Base-by-base conservation (phyloP, 305 asterid genomes). In the Fraxinus sp. region DNA sequence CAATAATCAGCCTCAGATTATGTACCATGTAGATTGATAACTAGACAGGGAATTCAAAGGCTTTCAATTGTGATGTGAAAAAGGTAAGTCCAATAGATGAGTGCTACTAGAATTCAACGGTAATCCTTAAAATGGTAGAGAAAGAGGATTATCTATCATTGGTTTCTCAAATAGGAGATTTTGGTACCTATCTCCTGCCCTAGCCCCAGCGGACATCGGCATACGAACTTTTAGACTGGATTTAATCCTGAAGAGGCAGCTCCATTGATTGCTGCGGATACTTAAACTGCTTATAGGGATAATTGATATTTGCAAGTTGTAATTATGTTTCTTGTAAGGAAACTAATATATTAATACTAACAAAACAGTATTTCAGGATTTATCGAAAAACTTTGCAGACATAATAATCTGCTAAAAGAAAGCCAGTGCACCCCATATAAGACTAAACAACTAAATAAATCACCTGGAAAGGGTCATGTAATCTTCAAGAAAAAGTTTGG, bases 211-310 rank as follows among this genome's bases (percentile, higher is more conserved):
- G 8, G 62, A 52, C 22, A 16, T 49, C 62, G 20, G 22, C 22
- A 1, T 49, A 3, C 1, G 1, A 49, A 49, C 22, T 49, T 49
- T 49, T 49, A 49, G 62, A 49, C 52, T n/a, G 88, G 81, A 43
- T 88, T 88, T 83, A 89, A 88, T 88, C 80, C 81, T 14, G 39
- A 33, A 0, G 87, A 87, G 79, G 86, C 91, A 3, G 91, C 85
- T 10, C 89, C 85, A 1, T 86, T 90, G 87, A 78, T 85, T 79
- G 89, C 88, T 83, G 41, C 88, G 32, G 86, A 87, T 3, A 79
- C 86, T 86, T 90, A 88, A 59, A 88, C 88, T 43, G 90, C 90
- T 82, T 81, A 84, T 22, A 84, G 92, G 83, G 82, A 86, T 14
- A 85, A 86, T 20, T 86, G 79, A 86, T 35, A n/a, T 57, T 10